A percentile compares a stretch with the other conserved stretches of the same genome.
phyloP scores from a whole-genome alignment of 441 rosid genomes.

The Adansonia rubrostipa region DNA sequence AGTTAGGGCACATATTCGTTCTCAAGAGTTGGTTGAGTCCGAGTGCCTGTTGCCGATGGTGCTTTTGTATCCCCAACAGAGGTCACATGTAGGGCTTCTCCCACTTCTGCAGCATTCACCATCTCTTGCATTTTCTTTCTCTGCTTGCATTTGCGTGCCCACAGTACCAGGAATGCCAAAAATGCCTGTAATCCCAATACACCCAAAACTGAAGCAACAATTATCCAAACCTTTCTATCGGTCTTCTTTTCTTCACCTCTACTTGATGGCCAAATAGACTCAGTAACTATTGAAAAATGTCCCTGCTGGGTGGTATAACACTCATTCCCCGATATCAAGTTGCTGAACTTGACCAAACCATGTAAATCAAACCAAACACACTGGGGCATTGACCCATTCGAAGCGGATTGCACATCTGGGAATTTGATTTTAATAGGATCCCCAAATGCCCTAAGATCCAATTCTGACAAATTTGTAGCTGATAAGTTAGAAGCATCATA shows the following conservation, averaged over 20 bases:
- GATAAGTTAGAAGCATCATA: constrained; percentile 73
- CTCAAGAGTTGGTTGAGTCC: constrained; percentile 88
- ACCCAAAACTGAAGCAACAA: constrained; percentile 77
- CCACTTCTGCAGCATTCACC: constrained; percentile 91
- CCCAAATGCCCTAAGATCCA: constrained; percentile 46
- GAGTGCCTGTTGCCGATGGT: constrained; percentile 76
- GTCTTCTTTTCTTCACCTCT: constrained; percentile 21
- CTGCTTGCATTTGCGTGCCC: constrained; percentile 63
- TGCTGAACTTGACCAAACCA: constrained; percentile 62
- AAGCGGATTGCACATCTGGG: constrained; percentile 52
- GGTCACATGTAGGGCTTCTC: constrained; percentile 80
- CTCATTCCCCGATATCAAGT: constrained; percentile 51
- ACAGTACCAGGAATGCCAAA: constrained; percentile 49
- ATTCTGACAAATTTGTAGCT: constrained; percentile 51
- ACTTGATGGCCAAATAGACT: constrained; percentile 42
- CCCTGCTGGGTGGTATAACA: constrained; percentile 71
- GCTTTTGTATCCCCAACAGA: constrained; percentile 72
- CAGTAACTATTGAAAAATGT: constrained; percentile 83
- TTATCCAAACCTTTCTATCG: constrained; percentile 57
- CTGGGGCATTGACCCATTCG: constrained; percentile 58
- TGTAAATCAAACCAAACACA: constrained; percentile 74
- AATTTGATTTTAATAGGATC: constrained; percentile 67
- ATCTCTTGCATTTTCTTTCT: constrained; percentile 69
- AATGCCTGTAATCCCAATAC: constrained; percentile 60
- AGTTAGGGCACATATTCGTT: constrained; percentile 74